Evolutionary conservation across 306 rosid species (phyloP), one percentile per base, ranked within the genome.

Genomic region (Neltuma alba): DNA sequence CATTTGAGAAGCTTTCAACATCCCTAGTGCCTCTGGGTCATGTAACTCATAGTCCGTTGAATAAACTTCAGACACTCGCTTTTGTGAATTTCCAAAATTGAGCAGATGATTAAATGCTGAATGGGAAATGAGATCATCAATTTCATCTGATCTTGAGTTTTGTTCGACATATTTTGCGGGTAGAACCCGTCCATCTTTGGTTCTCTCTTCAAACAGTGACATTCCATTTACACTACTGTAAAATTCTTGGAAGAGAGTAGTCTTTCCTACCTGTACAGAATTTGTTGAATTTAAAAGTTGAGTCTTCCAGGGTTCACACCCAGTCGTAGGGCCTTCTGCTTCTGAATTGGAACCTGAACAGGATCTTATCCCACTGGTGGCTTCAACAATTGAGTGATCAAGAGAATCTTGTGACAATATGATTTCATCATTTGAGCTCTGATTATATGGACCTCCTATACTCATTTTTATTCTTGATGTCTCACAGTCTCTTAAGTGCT

Each of bases 331-430:
- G 79, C 85, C 87, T 84, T 91, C 97, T 74, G 91, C 87, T 78
- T 89, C 94, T 69, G 93, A 86, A 80, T 89, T 92, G 83, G 89
- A 88, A 33, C 82, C 94, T 11, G 86, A 72, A 80, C 84, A 72
- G 36, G 88, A 86, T 87, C 86, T 83, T 23, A 73, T 78, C 79
- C 83, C 89, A 69, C 82, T 82, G 65, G 69, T 68, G n/a, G 82
- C 89, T 86, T 89, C 89, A 74, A 90, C 89, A 78, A 92, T 68
- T n/a, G 94, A 84, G 82, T 95, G 93, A 54, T 90, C 89, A 72
- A 85, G 85, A 70, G 98, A 92, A 85, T 89, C 91, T 85, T 91
- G 97, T 42, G 97, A 89, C 50, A 93, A 85, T 83, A 93, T 76
- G 65, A 88, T 70, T 83, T 89, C 97, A 79, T 91, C 95, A 76